Base-by-base conservation (phyloP, 208 protist genomes). In the Zelonia costaricensis region DNA sequence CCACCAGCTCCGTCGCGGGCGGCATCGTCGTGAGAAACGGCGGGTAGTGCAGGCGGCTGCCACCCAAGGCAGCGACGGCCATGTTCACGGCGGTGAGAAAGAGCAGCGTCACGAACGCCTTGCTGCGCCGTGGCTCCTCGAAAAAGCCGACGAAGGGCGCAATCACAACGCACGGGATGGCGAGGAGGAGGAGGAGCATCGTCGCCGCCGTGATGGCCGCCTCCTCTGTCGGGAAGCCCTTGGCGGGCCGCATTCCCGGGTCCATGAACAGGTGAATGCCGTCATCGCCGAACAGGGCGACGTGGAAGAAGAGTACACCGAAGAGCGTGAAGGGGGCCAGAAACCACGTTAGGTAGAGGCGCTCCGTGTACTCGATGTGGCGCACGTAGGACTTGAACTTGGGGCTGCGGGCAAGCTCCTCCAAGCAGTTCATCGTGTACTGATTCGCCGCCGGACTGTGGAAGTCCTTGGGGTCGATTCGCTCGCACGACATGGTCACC, bases 91-190 rank as follows among this genome's bases (percentile, higher is more conserved):
- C 58, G 25, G 82, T 83, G 28, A 86, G 70, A 25, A 87, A 63
- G 13, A 53, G 28, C 6, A 82, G 42, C 10, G 81, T 49, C 12
- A 58, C 44, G 10, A 82, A n/a, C 23, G 55, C 70, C 16, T 76
- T 47, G 38, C 57, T 62, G 9, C 57, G 49, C 7, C 47, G 64
- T 5, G 73, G 57, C 28, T 75, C 68, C 47, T 87, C 79, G 53
- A 88, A 88, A 57, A 93, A 85, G n/a, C 82, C 80, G 43, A 68
- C 69, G 59, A 88, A 89, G 2, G 77, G 80, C 1, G 73, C 75
- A 38, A 86, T 63, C 2, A 86, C 38, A 28, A 77, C 70, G 56
- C 77, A 93, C 25, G 86, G 86, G 15, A 82, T 52, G 36, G 84
- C 44, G 56, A 79, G 86, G 23, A 90, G 61, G 3, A 77, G 25